Evolutionary conservation across 208 protist genomes (phyloP), one percentile per base, ranked within the genome.

Genomic region (Acanthamoeba lenticulata): DNA sequence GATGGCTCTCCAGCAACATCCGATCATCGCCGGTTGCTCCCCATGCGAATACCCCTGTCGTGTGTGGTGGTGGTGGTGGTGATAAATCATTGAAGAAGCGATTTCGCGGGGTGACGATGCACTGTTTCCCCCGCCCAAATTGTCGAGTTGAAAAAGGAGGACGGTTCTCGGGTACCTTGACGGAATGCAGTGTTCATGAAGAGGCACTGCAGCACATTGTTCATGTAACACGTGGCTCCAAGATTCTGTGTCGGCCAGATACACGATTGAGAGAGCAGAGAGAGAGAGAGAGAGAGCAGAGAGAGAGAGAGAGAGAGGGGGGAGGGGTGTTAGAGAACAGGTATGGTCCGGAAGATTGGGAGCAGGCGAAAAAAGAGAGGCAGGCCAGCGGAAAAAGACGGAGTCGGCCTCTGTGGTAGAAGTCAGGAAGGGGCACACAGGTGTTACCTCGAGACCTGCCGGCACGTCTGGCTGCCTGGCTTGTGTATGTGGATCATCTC

Each of bases 201-300:
- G 57, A 93, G 90, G 15, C 65, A 93, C 45, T 93, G 90, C 40
- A 93, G 45, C 5, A 93, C 42, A 34, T 65, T 93, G 69, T 93
- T 93, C 90, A 93, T 93, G 67, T 93, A 93, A 36, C 90, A 93
- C 24, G 90, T 93, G 19, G 90, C 90, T 29, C 90, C 90, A 74
- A 93, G 67, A 60, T 93, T 93, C 90, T 93, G 36, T n/a, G 21
- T 57, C 9, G 19, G n/a, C 34, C 7, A 60, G 29, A 49, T 88
- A 36, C 4, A 49, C 17, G 19, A 42, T 81, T 81, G n/a, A 34
- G n/a, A 72, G 62, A 29, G 9, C 21, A 9, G 62, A 34, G 29
- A 29, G 17, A 72, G 62, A 60, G 21, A 29, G 57, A 36, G 57
- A 7, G 57, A 65, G 27, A 29, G 57, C 27, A 65, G 13, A 34